Evolutionary conservation across 1,284 basidiomycete genomes (phyloP).

Genomic region (Rhodotorula sp.): DNA sequence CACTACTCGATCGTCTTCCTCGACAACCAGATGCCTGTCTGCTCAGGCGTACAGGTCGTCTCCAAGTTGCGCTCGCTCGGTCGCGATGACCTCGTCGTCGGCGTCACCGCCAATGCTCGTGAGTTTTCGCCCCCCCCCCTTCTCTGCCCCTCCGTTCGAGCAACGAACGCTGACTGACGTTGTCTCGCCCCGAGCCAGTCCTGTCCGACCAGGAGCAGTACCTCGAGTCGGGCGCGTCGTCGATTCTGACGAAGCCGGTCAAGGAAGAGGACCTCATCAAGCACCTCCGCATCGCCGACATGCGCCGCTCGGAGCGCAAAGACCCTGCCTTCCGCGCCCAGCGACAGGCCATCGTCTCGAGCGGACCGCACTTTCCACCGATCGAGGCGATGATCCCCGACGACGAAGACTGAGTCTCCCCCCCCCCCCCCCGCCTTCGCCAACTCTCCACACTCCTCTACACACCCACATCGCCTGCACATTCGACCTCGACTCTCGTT

Average conservation of each 20-base stretch:
- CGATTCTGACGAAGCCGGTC: slow-evolving; percentile 67
- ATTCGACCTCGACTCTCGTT: no score
- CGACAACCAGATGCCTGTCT: slow-evolving; percentile 38
- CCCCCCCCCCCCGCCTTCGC: no score
- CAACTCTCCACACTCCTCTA: not conserved
- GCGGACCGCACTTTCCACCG: slow-evolving; percentile 11
- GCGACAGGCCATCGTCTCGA: slow-evolving; percentile 1
- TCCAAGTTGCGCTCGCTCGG: slow-evolving; percentile 64
- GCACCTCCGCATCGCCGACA: slow-evolving; percentile 7
- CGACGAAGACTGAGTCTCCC: slow-evolving; percentile 7
- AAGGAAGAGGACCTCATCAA: slow-evolving; percentile 51
- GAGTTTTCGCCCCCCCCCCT: no score
- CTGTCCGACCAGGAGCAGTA: slow-evolving; percentile 70
- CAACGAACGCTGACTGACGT: not conserved
- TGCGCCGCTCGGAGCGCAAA: not conserved
- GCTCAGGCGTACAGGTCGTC: slow-evolving; percentile 72
- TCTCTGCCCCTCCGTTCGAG: not conserved
- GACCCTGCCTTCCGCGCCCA: slow-evolving; percentile 1
- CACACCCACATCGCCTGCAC: not conserved
- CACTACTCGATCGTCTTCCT: slow-evolving; percentile 51
- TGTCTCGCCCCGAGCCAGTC: slow-evolving; percentile 52
- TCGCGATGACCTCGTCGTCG: slow-evolving; percentile 50
- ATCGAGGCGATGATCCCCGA: not conserved
- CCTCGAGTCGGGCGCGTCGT: slow-evolving; percentile 52
- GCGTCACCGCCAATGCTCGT: slow-evolving; percentile 54